Percentiles rank a stretch among this genome's conserved stretches.
phyloP scores from a whole-genome alignment of 306 rosid genomes.

The Pterocarpus macrocarpus region DNA sequence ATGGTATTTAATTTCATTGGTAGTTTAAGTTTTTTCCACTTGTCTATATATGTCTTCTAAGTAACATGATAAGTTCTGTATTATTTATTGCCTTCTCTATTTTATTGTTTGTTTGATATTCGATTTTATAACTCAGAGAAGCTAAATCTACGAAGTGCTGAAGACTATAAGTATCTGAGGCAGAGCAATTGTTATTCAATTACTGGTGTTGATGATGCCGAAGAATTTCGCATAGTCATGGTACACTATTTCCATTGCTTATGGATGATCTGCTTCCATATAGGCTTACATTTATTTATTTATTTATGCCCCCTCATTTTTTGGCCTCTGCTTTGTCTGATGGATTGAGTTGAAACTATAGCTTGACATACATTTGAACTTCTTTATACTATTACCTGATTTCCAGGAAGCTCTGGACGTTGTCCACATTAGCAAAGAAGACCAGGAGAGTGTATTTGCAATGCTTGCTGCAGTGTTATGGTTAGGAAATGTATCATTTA shows the following conservation, averaged over 20 bases:
- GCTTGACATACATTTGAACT: constrained; percentile 46
- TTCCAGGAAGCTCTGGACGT: constrained; percentile 94
- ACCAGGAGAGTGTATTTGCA: constrained; percentile 93
- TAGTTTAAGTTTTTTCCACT: constrained; percentile 16
- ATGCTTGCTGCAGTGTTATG: constrained; percentile 99
- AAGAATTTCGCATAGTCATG: constrained; percentile 80
- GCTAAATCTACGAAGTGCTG: constrained; percentile 74
- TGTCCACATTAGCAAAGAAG: constrained; percentile 88
- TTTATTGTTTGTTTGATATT: constrained; percentile 38
- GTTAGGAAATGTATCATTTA: constrained; percentile 90
- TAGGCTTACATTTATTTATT: constrained; percentile 10
- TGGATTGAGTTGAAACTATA: constrained; percentile 33
- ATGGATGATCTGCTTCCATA: constrained; percentile 37
- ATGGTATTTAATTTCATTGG: constrained; percentile 1
- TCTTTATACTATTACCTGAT: constrained; percentile 34
- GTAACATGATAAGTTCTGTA: constrained; percentile 17
- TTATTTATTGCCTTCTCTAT: constrained; percentile 33
- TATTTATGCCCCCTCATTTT: not conserved
- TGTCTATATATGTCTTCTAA: not conserved
- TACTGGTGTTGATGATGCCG: constrained; percentile 83
- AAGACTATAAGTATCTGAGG: constrained; percentile 83
- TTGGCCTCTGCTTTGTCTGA: constrained; percentile 16
- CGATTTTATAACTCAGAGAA: constrained; percentile 65
- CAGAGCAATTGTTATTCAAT: constrained; percentile 91
- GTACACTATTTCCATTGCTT: constrained; percentile 54